Base-by-base conservation (phyloP, 2,329 filamentous ascomycete species). In the Talaromyces sp. region DNA sequence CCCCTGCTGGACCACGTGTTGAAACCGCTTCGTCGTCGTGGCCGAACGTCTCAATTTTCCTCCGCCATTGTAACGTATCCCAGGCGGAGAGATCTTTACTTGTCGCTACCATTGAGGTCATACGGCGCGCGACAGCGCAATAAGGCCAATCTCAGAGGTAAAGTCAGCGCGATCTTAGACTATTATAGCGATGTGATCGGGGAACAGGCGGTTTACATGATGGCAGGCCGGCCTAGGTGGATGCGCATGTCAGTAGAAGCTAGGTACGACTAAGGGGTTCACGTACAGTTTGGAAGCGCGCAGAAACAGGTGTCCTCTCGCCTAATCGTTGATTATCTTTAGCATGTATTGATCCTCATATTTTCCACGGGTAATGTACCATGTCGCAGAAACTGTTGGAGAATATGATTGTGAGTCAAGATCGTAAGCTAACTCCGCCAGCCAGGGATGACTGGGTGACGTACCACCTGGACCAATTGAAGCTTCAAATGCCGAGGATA, bases 21-120 rank as follows among this genome's bases (percentile, higher is more conserved):
- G 61, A 5, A 77, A 81, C 19, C 81, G 96, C 64, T 96, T 97
- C 75, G 61, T 67, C 50, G 62, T 68, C 10, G 67, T 79, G 69
- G 3, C 87, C 88, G 70, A 97, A 94, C 0, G 88, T 89, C 75
- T 99, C 94, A 50, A 97, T 80, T 48, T 89, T 85, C 61, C 91
- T 84, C 64, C 86, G 78, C 75, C 84, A 88, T 65, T 81, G 78
- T 60, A 88, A 76, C 1, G 76, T 75, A 64, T 84, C 80, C 83
- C 83, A 87, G 54, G 75, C 69, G 36, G 73, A 77, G 60, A 75
- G 73, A 67, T 80, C 80, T 57, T 80, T 79, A 46, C 76, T 81
- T 39, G 76, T 77, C 62, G 84, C 77, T 22, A 86, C 80, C 60
- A 84, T 80, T 60, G 83, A 82, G 25, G 80, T 84, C 70, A 97